phyloP scores from a whole-genome alignment of 202 grass and related monocot species.

The Sporobolus alterniflorus region DNA sequence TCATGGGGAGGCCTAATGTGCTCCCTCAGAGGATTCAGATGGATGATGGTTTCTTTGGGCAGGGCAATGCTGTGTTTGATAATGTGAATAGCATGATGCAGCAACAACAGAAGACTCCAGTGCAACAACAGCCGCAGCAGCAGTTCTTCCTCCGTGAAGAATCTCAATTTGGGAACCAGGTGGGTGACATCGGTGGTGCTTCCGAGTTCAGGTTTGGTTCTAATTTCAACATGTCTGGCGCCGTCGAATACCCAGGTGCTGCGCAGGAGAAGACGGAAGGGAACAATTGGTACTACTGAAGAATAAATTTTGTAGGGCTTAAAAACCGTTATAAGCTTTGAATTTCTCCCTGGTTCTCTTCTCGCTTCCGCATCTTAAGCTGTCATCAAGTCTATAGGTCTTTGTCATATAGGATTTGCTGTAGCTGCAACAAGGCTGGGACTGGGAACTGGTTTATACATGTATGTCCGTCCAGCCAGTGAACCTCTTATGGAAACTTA shows the following conservation, averaged over 20 bases:
- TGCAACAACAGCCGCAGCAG: slow-evolving; percentile 51
- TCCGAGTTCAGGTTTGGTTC: slow-evolving; percentile 57
- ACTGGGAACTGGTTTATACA: slow-evolving; percentile 58
- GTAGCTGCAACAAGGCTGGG: slow-evolving; percentile 60
- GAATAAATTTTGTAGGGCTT: slow-evolving; percentile 51
- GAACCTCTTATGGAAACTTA: slow-evolving; percentile 58
- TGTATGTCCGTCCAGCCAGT: slow-evolving; percentile 58
- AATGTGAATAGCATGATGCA: slow-evolving; percentile 59
- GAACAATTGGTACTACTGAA: slow-evolving; percentile 77
- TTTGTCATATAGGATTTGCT: slow-evolving; percentile 64
- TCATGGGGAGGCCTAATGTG: slow-evolving; percentile 53
- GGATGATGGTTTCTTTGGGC: slow-evolving; percentile 66
- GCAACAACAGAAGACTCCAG: slow-evolving; percentile 42
- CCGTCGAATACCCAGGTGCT: slow-evolving; percentile 41
- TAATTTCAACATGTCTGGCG: slow-evolving; percentile 55
- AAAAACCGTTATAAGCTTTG: slow-evolving; percentile 48
- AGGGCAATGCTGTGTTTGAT: slow-evolving; percentile 53
- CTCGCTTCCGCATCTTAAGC: slow-evolving; percentile 43
- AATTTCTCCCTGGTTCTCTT: slow-evolving; percentile 29
- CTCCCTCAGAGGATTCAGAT: slow-evolving; percentile 53
- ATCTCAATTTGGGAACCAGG: slow-evolving; percentile 47
- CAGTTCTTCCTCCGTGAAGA: slow-evolving; percentile 67
- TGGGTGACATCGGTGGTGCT: slow-evolving; percentile 33
- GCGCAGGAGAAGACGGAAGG: slow-evolving; percentile 48
- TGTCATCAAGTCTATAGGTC: slow-evolving; percentile 57